Evolutionary conservation across 352 stramenopile genomes (phyloP), one percentile per base, ranked within the genome.

Genomic region (Globisporangium viniferum): DNA sequence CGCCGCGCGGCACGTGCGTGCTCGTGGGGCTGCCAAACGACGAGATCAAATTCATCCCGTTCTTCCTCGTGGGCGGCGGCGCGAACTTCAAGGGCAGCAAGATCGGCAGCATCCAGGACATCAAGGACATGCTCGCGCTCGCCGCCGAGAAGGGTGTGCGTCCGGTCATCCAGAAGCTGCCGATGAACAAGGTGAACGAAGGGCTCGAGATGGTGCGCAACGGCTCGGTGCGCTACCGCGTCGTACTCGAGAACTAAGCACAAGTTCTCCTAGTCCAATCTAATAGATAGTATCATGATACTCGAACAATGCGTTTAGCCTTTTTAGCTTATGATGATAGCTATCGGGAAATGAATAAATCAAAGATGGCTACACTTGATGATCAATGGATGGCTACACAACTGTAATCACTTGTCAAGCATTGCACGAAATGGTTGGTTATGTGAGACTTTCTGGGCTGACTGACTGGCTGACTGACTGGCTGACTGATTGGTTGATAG

Each of bases 121-220:
- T 88, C 51, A 84, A 94, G 71, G 80, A 90, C 31, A 93, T 94
- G 83, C 69, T 97, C n/a, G 72, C 93, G 48, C 80, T 97, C 48
- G 95, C 88, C 59, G 81, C 74, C 18, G 73, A 87, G 58, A 85
- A 95, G 71, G 82, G 93, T 35, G 86, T 96, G 51, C 73, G 74
- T 14, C 67, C 81, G 8, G 66, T 86, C 46, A 84, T 86, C 46
- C 67, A 88, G 69, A 81, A 81, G 58, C 53, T 87, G 44, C 73
- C 77, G 1, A 82, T 86, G 76, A 57, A 15, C 31, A 62, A 84
- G 48, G 77, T 74, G 15, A 82, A 86, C 59, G 61, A 79, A 18
- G 74, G 75, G 0, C n/a, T 85, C 35, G 8, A 77, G 24, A 77
- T 82, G 69, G 73, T 86, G 55, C 36, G 36, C 36, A 44, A 44